These are phyloP conservation scores for Rhodotorula mucilaginosa DNA, from an alignment of 1,284 basidiomycete genomes.

Conservation along the genomic window DNA sequence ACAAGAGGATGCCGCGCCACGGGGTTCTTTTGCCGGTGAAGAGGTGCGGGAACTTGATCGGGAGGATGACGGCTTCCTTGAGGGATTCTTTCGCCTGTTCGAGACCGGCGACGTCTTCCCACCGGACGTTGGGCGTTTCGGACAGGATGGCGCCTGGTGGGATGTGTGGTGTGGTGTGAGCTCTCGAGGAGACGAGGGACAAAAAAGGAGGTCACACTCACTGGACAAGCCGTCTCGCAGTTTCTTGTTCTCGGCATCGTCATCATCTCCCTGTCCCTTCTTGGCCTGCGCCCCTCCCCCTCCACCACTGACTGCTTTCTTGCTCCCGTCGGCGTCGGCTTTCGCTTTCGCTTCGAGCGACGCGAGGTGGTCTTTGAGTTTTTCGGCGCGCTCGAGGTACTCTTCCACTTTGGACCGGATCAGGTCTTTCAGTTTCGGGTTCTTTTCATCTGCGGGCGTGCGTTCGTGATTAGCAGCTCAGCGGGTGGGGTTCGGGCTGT, in stretches of 20 bases:
- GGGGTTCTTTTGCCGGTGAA: slow-evolving; percentile 98
- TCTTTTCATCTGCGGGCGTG: slow-evolving; percentile 76
- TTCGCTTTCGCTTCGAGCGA: slow-evolving; percentile 60
- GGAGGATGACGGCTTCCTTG: slow-evolving; percentile 97
- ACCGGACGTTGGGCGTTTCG: slow-evolving; percentile 93
- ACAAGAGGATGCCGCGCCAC: slow-evolving; percentile 92
- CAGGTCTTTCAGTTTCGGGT: slow-evolving; percentile 83
- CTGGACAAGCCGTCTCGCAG: slow-evolving; percentile 79
- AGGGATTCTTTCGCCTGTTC: slow-evolving; percentile 91
- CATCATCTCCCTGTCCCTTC: slow-evolving; percentile 61
- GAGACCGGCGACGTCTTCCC: slow-evolving; percentile 97
- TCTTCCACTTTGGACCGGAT: slow-evolving; percentile 88
- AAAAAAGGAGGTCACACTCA: slow-evolving; percentile 12
- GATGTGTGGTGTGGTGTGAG: too few relatives aligned
- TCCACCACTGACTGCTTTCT: slow-evolving; percentile 59
- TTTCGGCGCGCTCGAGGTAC: slow-evolving; percentile 89
- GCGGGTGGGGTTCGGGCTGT: background rate
- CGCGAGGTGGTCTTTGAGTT: slow-evolving; percentile 76
- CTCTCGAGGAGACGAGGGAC: too few relatives aligned
- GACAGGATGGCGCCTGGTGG: slow-evolving; percentile 71
- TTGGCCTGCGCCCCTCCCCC: slow-evolving; percentile 54
- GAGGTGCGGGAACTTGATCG: slow-evolving; percentile 97
- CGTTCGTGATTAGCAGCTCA: background rate
- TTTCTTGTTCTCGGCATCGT: slow-evolving; percentile 93
- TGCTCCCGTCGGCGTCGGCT: slow-evolving; percentile 77